Base-by-base conservation (phyloP, 2,329 filamentous ascomycete species). In the Zasmidium cellare region DNA sequence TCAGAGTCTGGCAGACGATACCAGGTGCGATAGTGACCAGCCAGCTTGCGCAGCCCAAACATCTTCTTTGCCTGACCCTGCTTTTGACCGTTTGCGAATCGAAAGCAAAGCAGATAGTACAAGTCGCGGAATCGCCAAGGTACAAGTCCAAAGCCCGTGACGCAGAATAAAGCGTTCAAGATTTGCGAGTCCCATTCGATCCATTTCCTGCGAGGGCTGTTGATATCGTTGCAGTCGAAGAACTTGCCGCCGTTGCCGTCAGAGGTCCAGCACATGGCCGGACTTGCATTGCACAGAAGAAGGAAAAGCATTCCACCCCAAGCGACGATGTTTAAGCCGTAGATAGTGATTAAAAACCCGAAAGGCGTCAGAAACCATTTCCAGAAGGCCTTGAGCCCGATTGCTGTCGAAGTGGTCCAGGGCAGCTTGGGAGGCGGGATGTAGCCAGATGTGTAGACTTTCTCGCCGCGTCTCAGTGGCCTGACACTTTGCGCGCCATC, bases 261-360 rank as follows among this genome's bases (percentile, higher is more conserved):
- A 2, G 87, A 65, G 80, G 77, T 73, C 71, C 77, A 72, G 77
- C 90, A 91, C 89, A 91, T 91, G 59, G 85, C 84, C 6, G 87
- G 87, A 2, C 84, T 79, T 22, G 81, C 90, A 67, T 91, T 90
- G 77, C 87, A 89, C 23, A 96, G 84, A 1, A 96, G 79, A 18
- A 96, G 78, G 75, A 96, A 96, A 31, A 96, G 81, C 91, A 96
- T 96, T 57, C 89, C 91, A 52, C 91, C 91, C 91, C 91, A 96
- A 0, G 89, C 92, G 9, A 96, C 84, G 19, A 96, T 83, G 63
- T 93, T 92, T 57, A 94, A 81, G 12, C 88, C 86, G 73, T 96
- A 96, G 5, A 96, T 72, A 1, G 87, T 89, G 44, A 93, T 84
- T 54, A 90, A 77, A 71, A 94, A 91, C 2, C 91, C 91, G 55